Base-by-base conservation (phyloP, 257 asterid species). In the Solanum chilense region DNA sequence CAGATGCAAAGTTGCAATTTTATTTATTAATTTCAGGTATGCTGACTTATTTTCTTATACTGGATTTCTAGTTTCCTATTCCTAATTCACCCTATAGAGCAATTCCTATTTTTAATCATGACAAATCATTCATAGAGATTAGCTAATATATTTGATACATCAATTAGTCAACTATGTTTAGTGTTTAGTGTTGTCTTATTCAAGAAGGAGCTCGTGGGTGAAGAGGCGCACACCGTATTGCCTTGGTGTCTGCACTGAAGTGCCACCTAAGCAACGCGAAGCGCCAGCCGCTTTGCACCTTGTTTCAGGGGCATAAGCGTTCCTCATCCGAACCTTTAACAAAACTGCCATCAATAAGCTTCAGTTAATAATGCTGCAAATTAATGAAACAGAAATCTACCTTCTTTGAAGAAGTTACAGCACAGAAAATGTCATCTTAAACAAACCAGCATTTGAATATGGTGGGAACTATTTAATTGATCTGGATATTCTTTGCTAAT, bases 201-300 rank as follows among this genome's bases (percentile, higher is more conserved):
- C 85, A 80, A 80, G 16, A 27, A 18, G 62, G 84, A 80, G 69
- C 29, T 41, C 20, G 20, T 80, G 69, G 85, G 85, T 80, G 42
- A 80, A 80, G 69, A 47, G 69, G 85, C 69, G 85, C 85, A 80
- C 85, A 80, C 69, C 12, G 7, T 80, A 47, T 39, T 13, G 85
- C 85, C 84, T 80, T 29, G 44, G 85, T 80, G 68, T 80, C 85
- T 80, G 85, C 85, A 80, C 85, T 49, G 85, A 80, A 9, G 85
- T 80, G 85, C 85, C 85, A 80, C 69, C 85, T 16, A 47, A 80
- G 68, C 85, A 80, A 80, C 41, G 85, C 18, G 25, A 29, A 80
- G 68, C 27, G 29, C 85, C 85, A 80, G 29, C 29, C 68, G 7
- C 85, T 80, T 47, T 80, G 85, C 85, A 80, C 85, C 85, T 80